Evolutionary conservation across 2,329 filamentous ascomycete species (phyloP).

Genomic region (Seiridium cupressi): DNA sequence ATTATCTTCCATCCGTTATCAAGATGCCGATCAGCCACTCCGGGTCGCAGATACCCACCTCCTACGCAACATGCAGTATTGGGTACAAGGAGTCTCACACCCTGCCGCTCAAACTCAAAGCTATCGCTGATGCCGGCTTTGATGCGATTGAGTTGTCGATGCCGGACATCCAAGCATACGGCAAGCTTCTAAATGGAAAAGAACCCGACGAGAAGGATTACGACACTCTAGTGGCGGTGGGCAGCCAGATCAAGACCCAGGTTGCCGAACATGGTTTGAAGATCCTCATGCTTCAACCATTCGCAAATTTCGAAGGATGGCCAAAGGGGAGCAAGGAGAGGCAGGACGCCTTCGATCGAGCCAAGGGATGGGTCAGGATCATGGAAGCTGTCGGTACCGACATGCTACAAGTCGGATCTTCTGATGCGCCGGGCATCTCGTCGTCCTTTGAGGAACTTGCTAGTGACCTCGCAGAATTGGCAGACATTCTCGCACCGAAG

Average conservation of each 20-base stretch:
- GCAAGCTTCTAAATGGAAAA: conserved; percentile 43
- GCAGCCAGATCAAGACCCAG: conserved; percentile 50
- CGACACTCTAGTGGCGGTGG: conserved; percentile 52
- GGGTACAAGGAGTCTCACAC: conserved; percentile 37
- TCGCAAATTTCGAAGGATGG: conserved; percentile 78
- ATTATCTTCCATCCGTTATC: not conserved
- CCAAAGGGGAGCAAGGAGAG: conserved; percentile 53
- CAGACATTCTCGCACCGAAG: conserved; percentile 57
- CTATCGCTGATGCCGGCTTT: conserved; percentile 65
- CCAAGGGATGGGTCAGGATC: conserved; percentile 65
- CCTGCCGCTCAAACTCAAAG: conserved; percentile 58
- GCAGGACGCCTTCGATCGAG: conserved; percentile 60
- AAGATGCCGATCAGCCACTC: conserved; percentile 24
- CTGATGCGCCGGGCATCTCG: conserved; percentile 59
- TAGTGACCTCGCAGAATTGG: conserved; percentile 60
- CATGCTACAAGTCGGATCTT: conserved; percentile 66
- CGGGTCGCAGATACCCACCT: conserved; percentile 21
- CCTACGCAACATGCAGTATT: conserved; percentile 29
- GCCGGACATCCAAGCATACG: conserved; percentile 68
- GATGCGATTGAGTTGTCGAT: conserved; percentile 71
- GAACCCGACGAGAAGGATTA: conserved; percentile 59
- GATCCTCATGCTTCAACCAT: conserved; percentile 73
- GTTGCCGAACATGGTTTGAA: conserved; percentile 53
- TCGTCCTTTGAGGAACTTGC: conserved; percentile 50
- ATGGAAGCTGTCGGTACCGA: conserved; percentile 70